phyloP scores from a whole-genome alignment of 805 yeast species.

The Wickerhamomyces hampshirensis region DNA sequence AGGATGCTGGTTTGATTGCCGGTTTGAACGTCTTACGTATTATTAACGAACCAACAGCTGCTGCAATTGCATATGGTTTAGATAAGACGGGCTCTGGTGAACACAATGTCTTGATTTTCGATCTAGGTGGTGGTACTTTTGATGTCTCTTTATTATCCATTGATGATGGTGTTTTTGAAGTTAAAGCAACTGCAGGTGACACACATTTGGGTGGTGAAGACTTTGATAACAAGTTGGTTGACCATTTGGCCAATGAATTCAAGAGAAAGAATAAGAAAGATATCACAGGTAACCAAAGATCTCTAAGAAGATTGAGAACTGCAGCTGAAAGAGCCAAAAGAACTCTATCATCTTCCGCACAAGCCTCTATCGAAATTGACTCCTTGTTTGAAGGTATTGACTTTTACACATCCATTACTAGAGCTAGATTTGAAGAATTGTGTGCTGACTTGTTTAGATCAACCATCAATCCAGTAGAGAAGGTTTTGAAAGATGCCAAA shows the following conservation, averaged over 20 bases:
- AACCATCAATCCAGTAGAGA: slow-evolving; percentile 93
- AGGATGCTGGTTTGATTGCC: slow-evolving; percentile 95
- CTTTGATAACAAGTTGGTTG: slow-evolving; percentile 94
- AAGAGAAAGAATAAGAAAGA: slow-evolving; percentile 98
- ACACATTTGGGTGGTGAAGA: slow-evolving; percentile 98
- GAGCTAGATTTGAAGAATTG: slow-evolving; percentile 98
- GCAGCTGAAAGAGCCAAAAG: slow-evolving; percentile 99
- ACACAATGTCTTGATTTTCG: slow-evolving; percentile 88
- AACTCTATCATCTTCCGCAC: slow-evolving; percentile 95
- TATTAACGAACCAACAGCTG: slow-evolving; percentile 96
- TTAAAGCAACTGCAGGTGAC: slow-evolving; percentile 82
- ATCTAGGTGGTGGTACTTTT: slow-evolving; percentile 98
- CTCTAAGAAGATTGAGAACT: slow-evolving; percentile 96
- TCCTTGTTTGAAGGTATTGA: slow-evolving; percentile 95
- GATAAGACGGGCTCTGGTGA: slow-evolving; percentile 59
- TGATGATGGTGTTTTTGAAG: slow-evolving; percentile 96
- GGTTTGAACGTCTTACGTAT: slow-evolving; percentile 93
- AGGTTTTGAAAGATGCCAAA: slow-evolving; percentile 91
- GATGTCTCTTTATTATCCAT: slow-evolving; percentile 93
- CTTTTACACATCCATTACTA: slow-evolving; percentile 95
- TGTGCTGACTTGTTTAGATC: slow-evolving; percentile 95
- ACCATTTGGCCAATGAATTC: slow-evolving; percentile 90
- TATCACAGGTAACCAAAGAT: slow-evolving; percentile 88
- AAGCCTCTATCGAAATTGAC: slow-evolving; percentile 94
- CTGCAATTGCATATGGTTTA: slow-evolving; percentile 98